Evolutionary conservation across 352 stramenopile species (phyloP), one percentile per base, ranked within the genome.

Genomic region (Pythium monospermum): DNA sequence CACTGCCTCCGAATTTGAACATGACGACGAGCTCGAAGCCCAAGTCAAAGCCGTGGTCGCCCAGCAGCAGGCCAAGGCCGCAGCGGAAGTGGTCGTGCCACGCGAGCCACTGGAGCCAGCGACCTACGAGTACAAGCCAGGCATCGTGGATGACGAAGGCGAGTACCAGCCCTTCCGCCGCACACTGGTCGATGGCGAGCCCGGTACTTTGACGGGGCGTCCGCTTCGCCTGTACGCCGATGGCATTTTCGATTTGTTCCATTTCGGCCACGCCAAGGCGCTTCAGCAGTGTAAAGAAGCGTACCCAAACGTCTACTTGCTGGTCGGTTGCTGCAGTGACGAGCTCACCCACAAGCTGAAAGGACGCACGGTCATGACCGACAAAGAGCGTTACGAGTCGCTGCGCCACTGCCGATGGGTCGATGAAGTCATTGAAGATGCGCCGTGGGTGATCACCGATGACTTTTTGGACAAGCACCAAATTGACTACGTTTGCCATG

Each of bases 401-500:
- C 62, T 95, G 32, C 81, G 83, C 47, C 84, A 95, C 49, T 94
- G 85, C 65, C 83, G 61, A 28, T 95, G 85, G 85, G 85, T 95
- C 23, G 85, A 95, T 37, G 83, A 94, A 49, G 83, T 95, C 25
- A 69, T 95, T 4, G 78, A 87, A 58, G 81, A 91, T 46, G 84
- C 85, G n/a, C 85, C 85, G 6, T 95, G 85, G 85, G 81, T 94
- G 4, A 70, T 92, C 30, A 82, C 76, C 5, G 80, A 94, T 49
- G 80, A 89, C 22, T 94, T 95, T 52, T 49, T 95, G 21, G 80
- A 86, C 25, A 66, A 88, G 45, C 81, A 95, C 57, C 54, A 87
- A 35, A 95, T 95, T 42, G 85, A 95, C 53, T 95, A 88, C 47
- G 83, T 95, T 31, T 95, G 83, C 61, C 85, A 95, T 66, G 85